Evolutionary conservation across 2,329 filamentous ascomycete species (phyloP), one percentile per base, ranked within the genome.

Genomic region (Fusarium sp.): DNA sequence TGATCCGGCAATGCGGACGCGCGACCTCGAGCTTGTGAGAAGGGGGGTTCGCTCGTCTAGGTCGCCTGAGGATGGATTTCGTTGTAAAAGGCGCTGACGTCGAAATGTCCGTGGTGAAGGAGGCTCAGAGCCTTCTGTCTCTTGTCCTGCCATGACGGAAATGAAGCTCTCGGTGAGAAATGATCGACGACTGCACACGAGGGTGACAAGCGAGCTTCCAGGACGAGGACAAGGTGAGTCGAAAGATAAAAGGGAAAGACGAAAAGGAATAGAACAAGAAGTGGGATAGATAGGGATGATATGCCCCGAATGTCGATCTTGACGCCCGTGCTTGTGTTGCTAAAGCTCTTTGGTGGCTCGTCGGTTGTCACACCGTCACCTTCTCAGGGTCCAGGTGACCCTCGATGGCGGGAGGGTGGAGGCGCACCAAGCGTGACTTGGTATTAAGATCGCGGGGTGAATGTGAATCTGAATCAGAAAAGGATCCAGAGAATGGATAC

Each of bases 31-130:
- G 26, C 73, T 74, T 8, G 76, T 75, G 5, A 86, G 73, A 11
- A 86, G 75, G 6, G 84, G 79, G 15, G 84, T 83, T 26, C 78
- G 80, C 69, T 86, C 84, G 60, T 85, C 82, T 1, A 80, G 69
- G 20, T 79, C 79, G 26, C 63, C 64, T 22, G 69, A 64, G 10
- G 79, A 78, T 43, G 72, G 69, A 26, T 75, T 69, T 20, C 76
- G 74, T 22, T 65, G 72, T n/a, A 74, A 44, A 36, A 71, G 54
- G 46, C 58, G 58, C 10, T 74, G 74, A 22, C 78, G 76, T 44
- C 79, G 78, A 34, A 62, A 63, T 13, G 75, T 66, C n/a, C 69
- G 71, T 20, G 79, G 80, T 7, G 79, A 81, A 11, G 76, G 66
- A 43, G 79, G 78, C 63, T 77, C 76, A 17, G 78, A 80, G 51